Conservation (phyloP, 306 rosid genomes). For the Herpetospermum pedunculosum region DNA sequence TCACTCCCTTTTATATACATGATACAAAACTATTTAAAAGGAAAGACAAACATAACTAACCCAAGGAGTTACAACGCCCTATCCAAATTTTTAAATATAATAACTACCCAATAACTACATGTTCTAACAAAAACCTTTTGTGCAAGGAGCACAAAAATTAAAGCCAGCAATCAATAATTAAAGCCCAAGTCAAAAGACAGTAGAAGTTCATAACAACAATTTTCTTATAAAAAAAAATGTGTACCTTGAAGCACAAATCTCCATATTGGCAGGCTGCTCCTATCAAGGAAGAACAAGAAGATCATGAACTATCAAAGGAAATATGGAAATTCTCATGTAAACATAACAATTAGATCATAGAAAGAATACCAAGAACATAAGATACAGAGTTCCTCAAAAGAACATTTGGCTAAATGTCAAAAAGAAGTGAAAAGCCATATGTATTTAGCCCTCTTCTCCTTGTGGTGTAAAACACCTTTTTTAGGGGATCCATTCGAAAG, state of each 20-base stretch:
- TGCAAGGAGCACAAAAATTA: neutral
- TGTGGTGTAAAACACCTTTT: neutral
- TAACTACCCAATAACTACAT: too few relatives aligned
- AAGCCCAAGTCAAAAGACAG: neutral
- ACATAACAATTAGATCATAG: neutral
- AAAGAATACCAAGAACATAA: neutral
- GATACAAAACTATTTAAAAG: too few relatives aligned
- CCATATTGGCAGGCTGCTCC: neutral
- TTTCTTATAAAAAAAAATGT: neutral
- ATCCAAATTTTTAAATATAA: too few relatives aligned
- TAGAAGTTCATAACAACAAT: neutral
- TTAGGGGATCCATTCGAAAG: neutral
- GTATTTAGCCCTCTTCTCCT: neutral
- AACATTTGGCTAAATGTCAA: neutral
- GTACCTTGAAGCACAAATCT: slow-evolving; percentile 10
- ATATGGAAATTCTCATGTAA: neutral
- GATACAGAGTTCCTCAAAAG: neutral
- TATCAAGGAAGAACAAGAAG: neutral
- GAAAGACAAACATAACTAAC: too few relatives aligned
- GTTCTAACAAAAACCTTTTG: too few relatives aligned
- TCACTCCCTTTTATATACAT: too few relatives aligned
- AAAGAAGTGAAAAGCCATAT: neutral
- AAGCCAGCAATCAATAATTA: neutral
- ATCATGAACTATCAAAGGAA: neutral
- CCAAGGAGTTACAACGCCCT: too few relatives aligned